phyloP scores from a whole-genome alignment of 2,329 filamentous ascomycete species.

The Penicillium sp. region DNA sequence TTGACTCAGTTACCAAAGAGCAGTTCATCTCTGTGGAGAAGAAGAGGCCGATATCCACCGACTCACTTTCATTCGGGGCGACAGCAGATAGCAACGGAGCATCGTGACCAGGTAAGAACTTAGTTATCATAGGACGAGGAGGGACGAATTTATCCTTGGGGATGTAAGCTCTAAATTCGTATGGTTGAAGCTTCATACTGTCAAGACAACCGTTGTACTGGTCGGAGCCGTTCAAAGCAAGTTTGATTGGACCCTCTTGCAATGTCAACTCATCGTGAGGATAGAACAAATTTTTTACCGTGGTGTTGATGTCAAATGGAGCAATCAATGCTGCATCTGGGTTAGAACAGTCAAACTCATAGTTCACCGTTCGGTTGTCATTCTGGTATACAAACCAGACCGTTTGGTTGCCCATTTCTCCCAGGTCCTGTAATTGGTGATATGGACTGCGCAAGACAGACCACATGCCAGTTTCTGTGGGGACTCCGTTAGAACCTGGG shows the following conservation, averaged over 20 bases:
- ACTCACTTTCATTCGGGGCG: slow-evolving; percentile 41
- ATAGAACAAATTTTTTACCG: slow-evolving; percentile 62
- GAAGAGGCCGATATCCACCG: slow-evolving; percentile 53
- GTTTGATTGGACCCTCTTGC: slow-evolving; percentile 44
- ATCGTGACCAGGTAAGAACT: slow-evolving; percentile 62
- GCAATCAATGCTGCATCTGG: slow-evolving; percentile 53
- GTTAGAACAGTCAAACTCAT: slow-evolving; percentile 57
- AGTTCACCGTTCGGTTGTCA: slow-evolving; percentile 50
- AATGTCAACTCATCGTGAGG: slow-evolving; percentile 58
- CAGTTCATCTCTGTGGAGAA: slow-evolving; percentile 64
- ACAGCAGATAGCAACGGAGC: slow-evolving; percentile 52
- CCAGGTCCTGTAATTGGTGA: slow-evolving; percentile 53
- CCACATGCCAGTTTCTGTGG: slow-evolving; percentile 61
- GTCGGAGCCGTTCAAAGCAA: slow-evolving; percentile 49
- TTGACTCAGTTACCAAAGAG: slow-evolving; percentile 49
- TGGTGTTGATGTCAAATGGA: slow-evolving; percentile 54
- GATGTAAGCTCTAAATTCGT: slow-evolving; percentile 61
- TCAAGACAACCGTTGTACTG: slow-evolving; percentile 56
- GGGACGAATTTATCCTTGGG: slow-evolving; percentile 50
- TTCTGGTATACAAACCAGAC: slow-evolving; percentile 49
- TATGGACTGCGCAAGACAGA: slow-evolving; percentile 55
- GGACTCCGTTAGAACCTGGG: slow-evolving; percentile 52
- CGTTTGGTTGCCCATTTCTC: slow-evolving; percentile 45
- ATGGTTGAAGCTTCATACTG: slow-evolving; percentile 53
- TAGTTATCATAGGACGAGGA: slow-evolving; percentile 59